These are phyloP conservation scores for Colletotrichum spinosum DNA, from an alignment of 2,329 filamentous ascomycete species.

Conservation along the genomic window DNA sequence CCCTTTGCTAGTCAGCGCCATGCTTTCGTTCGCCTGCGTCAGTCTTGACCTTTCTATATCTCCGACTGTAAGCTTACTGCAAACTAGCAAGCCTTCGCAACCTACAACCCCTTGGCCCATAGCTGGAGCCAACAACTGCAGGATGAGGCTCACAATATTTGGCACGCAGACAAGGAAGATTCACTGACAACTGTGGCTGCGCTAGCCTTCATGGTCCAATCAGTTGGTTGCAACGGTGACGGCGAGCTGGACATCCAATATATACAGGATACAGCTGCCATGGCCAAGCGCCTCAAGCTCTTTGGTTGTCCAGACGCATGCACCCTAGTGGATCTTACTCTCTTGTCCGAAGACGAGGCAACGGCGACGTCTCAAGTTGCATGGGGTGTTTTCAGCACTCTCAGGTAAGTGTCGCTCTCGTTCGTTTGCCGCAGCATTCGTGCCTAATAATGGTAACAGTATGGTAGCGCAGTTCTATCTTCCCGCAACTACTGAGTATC, in stretches of 20 bases:
- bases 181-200: constrained; percentile 23
- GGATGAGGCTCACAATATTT: constrained; percentile 28
- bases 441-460: constrained; percentile 11
- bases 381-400: constrained; percentile 52
- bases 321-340: constrained; percentile 15
- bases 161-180: constrained; percentile 30
- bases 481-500: constrained; percentile 31
- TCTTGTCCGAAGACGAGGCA: constrained; percentile 14
- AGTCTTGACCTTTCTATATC: constrained; percentile 34
- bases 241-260: constrained; percentile 30
- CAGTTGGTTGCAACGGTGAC: constrained; percentile 31
- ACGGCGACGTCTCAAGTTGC: constrained; percentile 37
- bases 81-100: constrained; percentile 25
- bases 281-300: constrained; percentile 29
- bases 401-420: constrained; percentile 44
- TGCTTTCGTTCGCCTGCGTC: constrained; percentile 50
- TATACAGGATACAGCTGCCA: constrained; percentile 29
- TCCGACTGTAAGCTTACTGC: background rate
- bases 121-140: constrained; percentile 31
- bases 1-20: constrained; percentile 48
- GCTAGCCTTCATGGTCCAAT: constrained; percentile 27
- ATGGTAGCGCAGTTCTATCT: constrained; percentile 27
- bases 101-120: constrained; percentile 25
- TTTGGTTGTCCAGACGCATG: constrained; percentile 30
- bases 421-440: too few species aligned